Evolutionary conservation across 768 basidiomycete species (phyloP).

Genomic region (Lactarius sanguifluus): DNA sequence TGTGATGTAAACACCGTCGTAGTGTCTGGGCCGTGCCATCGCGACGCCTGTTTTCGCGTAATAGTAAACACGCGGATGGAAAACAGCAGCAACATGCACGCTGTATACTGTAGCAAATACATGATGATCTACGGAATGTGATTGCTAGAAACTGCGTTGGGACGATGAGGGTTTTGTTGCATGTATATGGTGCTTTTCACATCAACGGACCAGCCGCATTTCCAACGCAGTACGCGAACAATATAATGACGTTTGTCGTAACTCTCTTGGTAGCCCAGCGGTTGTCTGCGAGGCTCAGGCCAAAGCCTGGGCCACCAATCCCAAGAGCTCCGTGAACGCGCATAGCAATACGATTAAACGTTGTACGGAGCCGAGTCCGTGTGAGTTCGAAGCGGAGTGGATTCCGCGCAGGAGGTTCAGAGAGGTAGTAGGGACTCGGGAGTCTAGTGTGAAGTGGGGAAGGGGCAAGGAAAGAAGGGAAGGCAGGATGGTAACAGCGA

Average conservation of each 20-base stretch:
- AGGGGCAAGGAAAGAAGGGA: too few relatives aligned
- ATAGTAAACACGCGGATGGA: conserved; percentile 55
- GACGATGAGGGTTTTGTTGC: background rate
- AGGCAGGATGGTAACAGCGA: too few relatives aligned
- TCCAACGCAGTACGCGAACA: conserved; percentile 67
- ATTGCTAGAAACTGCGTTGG: conserved; percentile 44
- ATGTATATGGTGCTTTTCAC: conserved; percentile 65
- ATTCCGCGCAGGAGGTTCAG: too few relatives aligned
- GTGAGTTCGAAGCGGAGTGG: too few relatives aligned
- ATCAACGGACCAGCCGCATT: conserved; percentile 73
- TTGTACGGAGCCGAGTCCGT: too few relatives aligned
- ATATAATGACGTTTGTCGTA: conserved; percentile 69
- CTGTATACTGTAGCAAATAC: conserved; percentile 57
- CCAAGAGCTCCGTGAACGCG: conserved; percentile 2
- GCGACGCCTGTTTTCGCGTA: conserved; percentile 56
- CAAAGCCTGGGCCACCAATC: conserved; percentile 53
- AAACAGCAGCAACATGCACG: conserved; percentile 50
- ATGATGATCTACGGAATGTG: conserved; percentile 78
- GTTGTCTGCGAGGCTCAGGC: conserved; percentile 67
- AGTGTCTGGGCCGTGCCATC: too few relatives aligned
- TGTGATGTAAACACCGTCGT: conserved; percentile 61
- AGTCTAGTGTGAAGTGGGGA: too few relatives aligned
- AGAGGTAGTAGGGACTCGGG: too few relatives aligned
- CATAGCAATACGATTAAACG: background rate
- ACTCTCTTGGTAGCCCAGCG: conserved; percentile 69